phyloP scores from a whole-genome alignment of 139 green algal genomes.

The Limnomonas spitsbergensis region DNA sequence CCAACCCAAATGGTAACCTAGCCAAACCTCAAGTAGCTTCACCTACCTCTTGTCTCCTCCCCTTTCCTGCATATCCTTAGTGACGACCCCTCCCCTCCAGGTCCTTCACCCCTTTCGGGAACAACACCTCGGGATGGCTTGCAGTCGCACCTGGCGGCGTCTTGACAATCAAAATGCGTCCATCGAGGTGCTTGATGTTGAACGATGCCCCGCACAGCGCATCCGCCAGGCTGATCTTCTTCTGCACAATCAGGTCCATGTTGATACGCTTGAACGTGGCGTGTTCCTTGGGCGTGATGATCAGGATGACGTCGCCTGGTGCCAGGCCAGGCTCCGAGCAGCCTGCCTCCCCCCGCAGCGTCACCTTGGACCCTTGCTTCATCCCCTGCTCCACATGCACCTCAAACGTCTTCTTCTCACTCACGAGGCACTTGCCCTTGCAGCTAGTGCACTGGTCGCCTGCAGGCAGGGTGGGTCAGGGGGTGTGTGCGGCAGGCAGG shows the following conservation, averaged over 20 bases:
- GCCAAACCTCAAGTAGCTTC: too few relatives aligned
- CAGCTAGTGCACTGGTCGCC: slow-evolving; percentile 78
- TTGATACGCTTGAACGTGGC: slow-evolving; percentile 84
- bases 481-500: background rate
- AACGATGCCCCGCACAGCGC: slow-evolving; percentile 85
- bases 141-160: slow-evolving; percentile 1
- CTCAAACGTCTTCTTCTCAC: slow-evolving; percentile 95
- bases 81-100: too few relatives aligned
- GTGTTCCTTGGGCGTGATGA: slow-evolving; percentile 92
- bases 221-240: slow-evolving; percentile 84
- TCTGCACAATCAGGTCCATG: slow-evolving; percentile 46
- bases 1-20: too few relatives aligned
- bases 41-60: too few relatives aligned
- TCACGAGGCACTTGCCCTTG: slow-evolving; percentile 71
- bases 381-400: slow-evolving; percentile 93
- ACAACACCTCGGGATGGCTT: too few relatives aligned
- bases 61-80: too few relatives aligned
- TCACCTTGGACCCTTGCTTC: slow-evolving; percentile 73
- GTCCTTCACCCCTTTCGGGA: too few relatives aligned
- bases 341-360: slow-evolving; percentile 90
- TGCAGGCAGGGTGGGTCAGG: slow-evolving; percentile 13
- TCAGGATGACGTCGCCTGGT: slow-evolving; percentile 91
- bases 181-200: slow-evolving; percentile 84
- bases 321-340: slow-evolving; percentile 71
- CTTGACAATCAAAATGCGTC: slow-evolving; percentile 61